These are phyloP conservation scores for Chrysosporium queenslandicum DNA, from an alignment of 2,329 filamentous ascomycete genomes.

Conservation along the genomic window DNA sequence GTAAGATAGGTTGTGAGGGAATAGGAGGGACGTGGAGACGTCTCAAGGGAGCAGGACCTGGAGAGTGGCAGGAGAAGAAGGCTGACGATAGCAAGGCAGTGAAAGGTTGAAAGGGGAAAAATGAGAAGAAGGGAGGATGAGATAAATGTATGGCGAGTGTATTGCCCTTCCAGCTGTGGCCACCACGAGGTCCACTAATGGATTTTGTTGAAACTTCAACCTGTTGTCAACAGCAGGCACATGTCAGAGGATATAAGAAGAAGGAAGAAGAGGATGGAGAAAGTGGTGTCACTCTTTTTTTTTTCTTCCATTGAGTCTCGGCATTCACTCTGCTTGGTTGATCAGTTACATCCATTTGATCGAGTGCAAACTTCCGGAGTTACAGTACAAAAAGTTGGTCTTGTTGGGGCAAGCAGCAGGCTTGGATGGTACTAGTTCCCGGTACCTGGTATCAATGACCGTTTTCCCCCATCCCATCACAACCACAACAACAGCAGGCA, in stretches of 20 bases:
- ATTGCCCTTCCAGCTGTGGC: neutral
- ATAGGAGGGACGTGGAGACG: neutral
- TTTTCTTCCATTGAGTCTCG: neutral
- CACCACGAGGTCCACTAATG: neutral
- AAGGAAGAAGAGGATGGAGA: neutral
- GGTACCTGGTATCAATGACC: neutral
- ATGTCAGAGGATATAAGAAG: neutral
- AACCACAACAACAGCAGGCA: too few species aligned
- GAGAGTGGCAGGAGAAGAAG: neutral
- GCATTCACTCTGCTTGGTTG: neutral
- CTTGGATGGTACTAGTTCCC: constrained; percentile 7
- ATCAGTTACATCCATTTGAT: neutral
- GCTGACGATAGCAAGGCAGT: neutral
- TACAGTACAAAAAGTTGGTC: constrained; percentile 4
- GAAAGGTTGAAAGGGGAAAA: neutral
- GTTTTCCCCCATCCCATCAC: too few species aligned
- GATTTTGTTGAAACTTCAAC: neutral
- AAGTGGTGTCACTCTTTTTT: constrained; percentile 10
- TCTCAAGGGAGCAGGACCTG: neutral
- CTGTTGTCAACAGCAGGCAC: neutral
- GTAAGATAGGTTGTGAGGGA: neutral
- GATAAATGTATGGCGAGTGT: neutral
- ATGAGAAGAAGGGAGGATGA: neutral
- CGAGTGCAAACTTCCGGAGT: too few species aligned
- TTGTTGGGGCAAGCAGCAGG: constrained; percentile 8